These are phyloP conservation scores for Alternaria sp. DNA, from an alignment of 2,329 filamentous ascomycete species.

Conservation along the genomic window DNA sequence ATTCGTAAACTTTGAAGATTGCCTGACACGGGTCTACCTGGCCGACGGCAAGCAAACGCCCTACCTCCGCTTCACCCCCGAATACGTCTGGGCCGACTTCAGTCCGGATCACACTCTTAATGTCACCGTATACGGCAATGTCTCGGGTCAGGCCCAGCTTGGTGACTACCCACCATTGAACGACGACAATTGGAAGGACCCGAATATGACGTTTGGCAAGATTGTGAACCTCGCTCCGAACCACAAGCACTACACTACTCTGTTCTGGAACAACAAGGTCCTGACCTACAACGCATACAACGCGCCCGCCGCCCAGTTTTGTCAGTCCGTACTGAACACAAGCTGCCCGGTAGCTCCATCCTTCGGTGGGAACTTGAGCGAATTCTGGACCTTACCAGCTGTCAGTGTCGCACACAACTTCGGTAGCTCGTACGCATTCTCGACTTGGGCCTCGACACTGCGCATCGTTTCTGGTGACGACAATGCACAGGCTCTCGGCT, in stretches of 20 bases:
- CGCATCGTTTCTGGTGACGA: conserved; percentile 76
- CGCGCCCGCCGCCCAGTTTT: conserved; percentile 65
- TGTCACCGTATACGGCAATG: conserved; percentile 88
- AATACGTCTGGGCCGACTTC: conserved; percentile 76
- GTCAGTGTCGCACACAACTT: conserved; percentile 78
- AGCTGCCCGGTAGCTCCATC: conserved; percentile 77
- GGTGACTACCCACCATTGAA: conserved; percentile 66
- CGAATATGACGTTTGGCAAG: conserved; percentile 72
- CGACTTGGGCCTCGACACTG: conserved; percentile 78
- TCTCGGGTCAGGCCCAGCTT: conserved; percentile 72
- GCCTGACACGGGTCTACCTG: conserved; percentile 64
- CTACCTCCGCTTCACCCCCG: conserved; percentile 80
- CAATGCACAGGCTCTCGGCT: conserved; percentile 71
- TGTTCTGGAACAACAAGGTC: conserved; percentile 74
- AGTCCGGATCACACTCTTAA: conserved; percentile 69
- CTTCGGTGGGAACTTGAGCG: conserved; percentile 65
- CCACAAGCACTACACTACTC: conserved; percentile 71
- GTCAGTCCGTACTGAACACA: conserved; percentile 58
- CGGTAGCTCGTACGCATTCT: conserved; percentile 82
- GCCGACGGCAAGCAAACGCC: conserved; percentile 64
- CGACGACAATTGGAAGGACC: conserved; percentile 66
- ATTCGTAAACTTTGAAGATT: conserved; percentile 82
- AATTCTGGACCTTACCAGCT: conserved; percentile 67
- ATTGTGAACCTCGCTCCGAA: conserved; percentile 69
- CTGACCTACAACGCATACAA: conserved; percentile 76